These are phyloP conservation scores for Aureobasidium sp. DNA, from an alignment of 2,329 filamentous ascomycete genomes.

Conservation along the genomic window DNA sequence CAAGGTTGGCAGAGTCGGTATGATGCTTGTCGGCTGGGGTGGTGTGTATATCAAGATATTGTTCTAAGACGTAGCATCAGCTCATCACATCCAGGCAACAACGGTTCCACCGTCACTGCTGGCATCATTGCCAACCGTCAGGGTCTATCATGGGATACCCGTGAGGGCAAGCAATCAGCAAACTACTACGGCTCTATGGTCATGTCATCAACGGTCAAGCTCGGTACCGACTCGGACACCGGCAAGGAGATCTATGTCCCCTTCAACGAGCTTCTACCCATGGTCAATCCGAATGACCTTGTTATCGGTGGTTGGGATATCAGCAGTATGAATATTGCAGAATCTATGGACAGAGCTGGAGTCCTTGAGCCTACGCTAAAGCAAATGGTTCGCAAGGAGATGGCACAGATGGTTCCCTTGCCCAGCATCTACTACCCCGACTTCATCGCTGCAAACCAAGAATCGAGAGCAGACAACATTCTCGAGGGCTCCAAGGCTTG, in stretches of 20 bases:
- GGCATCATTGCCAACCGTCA: slow-evolving; percentile 94
- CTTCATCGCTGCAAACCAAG: slow-evolving; percentile 98
- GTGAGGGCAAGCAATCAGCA: slow-evolving; percentile 73
- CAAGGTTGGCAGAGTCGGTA: slow-evolving; percentile 82
- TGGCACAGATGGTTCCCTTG: slow-evolving; percentile 79
- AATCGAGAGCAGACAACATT: slow-evolving; percentile 88
- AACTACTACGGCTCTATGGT: slow-evolving; percentile 99
- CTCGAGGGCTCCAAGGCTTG: slow-evolving; percentile 76
- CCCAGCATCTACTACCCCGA: slow-evolving; percentile 98
- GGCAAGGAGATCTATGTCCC: slow-evolving; percentile 90
- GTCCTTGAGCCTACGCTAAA: slow-evolving; percentile 96
- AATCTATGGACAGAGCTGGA: slow-evolving; percentile 90
- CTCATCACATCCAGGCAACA: slow-evolving; percentile 51
- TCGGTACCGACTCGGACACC: slow-evolving; percentile 78
- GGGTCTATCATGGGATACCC: slow-evolving; percentile 82
- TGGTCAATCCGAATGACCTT: slow-evolving; percentile 95
- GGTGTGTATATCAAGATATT: slow-evolving; percentile 39
- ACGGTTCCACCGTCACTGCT: slow-evolving; percentile 92
- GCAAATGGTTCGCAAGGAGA: slow-evolving; percentile 82
- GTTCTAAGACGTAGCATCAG: too few species aligned
- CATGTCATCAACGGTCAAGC: slow-evolving; percentile 96
- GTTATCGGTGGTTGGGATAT: slow-evolving; percentile 98
- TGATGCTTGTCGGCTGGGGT: slow-evolving; percentile 97
- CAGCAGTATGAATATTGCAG: slow-evolving; percentile 77
- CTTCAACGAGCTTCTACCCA: slow-evolving; percentile 87